These are phyloP conservation scores for Luzula sylvatica DNA, from an alignment of 176 grass and related monocot species.

Conservation along the genomic window DNA sequence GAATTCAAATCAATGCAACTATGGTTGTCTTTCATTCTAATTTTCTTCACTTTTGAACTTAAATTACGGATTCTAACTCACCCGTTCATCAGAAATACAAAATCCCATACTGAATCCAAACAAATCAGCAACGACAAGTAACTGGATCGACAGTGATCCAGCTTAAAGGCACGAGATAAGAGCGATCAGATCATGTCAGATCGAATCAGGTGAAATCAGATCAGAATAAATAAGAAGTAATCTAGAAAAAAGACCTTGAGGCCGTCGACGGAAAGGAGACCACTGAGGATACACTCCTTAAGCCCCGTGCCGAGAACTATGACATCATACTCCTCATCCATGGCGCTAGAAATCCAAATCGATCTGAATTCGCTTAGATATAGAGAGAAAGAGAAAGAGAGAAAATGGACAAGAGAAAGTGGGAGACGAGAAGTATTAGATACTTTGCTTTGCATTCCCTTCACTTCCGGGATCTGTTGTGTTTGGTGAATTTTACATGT, in stretches of 20 bases:
- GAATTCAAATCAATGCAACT: too few relatives aligned
- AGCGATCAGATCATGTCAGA: neutral
- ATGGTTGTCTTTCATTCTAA: too few relatives aligned
- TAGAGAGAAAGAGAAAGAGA: neutral
- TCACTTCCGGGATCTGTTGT: too few relatives aligned
- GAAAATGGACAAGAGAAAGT: conserved; percentile 11
- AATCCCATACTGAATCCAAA: neutral
- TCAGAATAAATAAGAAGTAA: neutral
- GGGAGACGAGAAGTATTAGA: neutral
- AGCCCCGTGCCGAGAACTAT: conserved; percentile 88
- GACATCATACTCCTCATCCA: conserved; percentile 98
- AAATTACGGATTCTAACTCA: too few relatives aligned
- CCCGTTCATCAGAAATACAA: too few relatives aligned
- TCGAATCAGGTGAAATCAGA: neutral
- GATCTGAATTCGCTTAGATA: neutral
- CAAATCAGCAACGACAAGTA: neutral
- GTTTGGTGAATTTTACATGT: too few relatives aligned
- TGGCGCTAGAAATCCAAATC: neutral
- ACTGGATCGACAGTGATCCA: neutral
- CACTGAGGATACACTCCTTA: conserved; percentile 97
- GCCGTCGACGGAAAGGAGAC: conserved; percentile 89
- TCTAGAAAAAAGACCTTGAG: conserved; percentile 46
- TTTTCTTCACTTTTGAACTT: too few relatives aligned
- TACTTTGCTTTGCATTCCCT: too few relatives aligned
- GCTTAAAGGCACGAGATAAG: neutral